Percentiles rank a stretch among this genome's conserved stretches.
These are phyloP conservation scores for Zygoascus ofunaensis DNA, from an alignment of 805 yeast genomes.

Conservation along the genomic window DNA sequence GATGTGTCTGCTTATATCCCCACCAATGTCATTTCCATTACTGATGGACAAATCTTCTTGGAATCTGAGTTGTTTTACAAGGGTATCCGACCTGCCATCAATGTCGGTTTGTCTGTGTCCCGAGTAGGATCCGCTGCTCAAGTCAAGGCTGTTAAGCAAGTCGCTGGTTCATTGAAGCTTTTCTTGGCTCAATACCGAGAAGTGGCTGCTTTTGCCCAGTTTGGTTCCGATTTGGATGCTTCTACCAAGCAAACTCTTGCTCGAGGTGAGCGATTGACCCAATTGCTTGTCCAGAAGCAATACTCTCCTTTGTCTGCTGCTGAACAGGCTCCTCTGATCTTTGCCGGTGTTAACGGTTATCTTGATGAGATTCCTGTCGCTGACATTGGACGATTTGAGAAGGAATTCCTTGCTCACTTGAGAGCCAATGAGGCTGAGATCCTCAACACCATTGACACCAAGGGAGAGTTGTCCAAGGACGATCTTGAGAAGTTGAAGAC, in stretches of 20 bases:
- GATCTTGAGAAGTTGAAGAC: constrained; percentile 76
- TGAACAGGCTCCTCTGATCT: constrained; percentile 97
- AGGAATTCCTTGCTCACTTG: constrained; percentile 83
- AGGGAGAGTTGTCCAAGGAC: constrained; percentile 88
- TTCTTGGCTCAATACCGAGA: constrained; percentile 99
- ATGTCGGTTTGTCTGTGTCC: constrained; percentile 99
- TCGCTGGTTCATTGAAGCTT: constrained; percentile 99
- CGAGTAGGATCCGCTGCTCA: constrained; percentile 99
- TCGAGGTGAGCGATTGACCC: constrained; percentile 99
- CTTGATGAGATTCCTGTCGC: constrained; percentile 78
- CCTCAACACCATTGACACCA: constrained; percentile 71
- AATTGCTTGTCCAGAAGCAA: constrained; percentile 96
- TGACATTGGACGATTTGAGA: constrained; percentile 86
- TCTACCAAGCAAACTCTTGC: constrained; percentile 97
- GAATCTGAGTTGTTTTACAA: constrained; percentile 99
- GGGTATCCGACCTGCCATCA: constrained; percentile 99
- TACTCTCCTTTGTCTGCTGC: constrained; percentile 95
- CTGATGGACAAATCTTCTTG: constrained; percentile 97
- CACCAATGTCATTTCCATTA: constrained; percentile 94
- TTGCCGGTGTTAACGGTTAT: constrained; percentile 99
- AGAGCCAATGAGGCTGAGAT: constrained; percentile 82
- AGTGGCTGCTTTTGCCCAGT: constrained; percentile 99
- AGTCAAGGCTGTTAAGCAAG: constrained; percentile 99
- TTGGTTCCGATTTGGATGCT: constrained; percentile 99
- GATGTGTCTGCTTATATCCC: constrained; percentile 98